Conservation (phyloP, 768 basidiomycete species). For the Suillus americanus region DNA sequence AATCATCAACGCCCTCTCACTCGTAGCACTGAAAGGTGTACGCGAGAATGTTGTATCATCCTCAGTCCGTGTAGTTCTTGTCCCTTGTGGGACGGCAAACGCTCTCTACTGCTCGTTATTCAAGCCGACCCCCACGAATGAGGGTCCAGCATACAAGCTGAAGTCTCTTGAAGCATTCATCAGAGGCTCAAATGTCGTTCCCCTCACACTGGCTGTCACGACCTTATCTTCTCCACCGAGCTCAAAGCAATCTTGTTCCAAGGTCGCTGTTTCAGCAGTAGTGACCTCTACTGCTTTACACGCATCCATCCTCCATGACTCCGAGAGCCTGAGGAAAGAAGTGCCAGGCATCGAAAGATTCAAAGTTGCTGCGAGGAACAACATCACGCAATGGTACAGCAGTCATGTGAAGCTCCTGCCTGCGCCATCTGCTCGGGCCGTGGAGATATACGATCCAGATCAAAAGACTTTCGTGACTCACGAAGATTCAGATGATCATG, state of each 20-base stretch:
- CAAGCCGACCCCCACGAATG: constrained; percentile 39
- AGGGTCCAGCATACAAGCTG: constrained; percentile 43
- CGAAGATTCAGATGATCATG: constrained; percentile 33
- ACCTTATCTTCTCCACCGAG: constrained; percentile 37
- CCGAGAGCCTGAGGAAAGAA: constrained; percentile 67
- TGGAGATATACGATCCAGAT: constrained; percentile 62
- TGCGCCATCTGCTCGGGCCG: constrained; percentile 33
- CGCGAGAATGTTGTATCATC: constrained; percentile 13
- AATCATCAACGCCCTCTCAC: constrained; percentile 63
- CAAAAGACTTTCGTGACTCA: constrained; percentile 48
- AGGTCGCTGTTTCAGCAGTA: constrained; percentile 59
- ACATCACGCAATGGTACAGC: constrained; percentile 70
- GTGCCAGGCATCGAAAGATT: constrained; percentile 84
- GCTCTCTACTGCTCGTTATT: constrained; percentile 83
- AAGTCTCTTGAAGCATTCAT: constrained; percentile 58
- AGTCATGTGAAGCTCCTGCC: constrained; percentile 60
- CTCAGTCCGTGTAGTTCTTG: constrained; percentile 45
- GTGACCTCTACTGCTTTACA: constrained; percentile 87
- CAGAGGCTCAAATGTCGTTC: constrained; percentile 32
- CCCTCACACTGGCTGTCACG: constrained; percentile 56
- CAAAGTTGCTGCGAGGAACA: constrained; percentile 79
- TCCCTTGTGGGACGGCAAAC: constrained; percentile 91
- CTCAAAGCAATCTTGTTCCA: constrained; percentile 19
- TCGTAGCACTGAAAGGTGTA: constrained; percentile 20
- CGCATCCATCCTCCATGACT: constrained; percentile 80